Conservation (phyloP, 1,284 basidiomycete genomes). For the Fomitopsis schrenkii region DNA sequence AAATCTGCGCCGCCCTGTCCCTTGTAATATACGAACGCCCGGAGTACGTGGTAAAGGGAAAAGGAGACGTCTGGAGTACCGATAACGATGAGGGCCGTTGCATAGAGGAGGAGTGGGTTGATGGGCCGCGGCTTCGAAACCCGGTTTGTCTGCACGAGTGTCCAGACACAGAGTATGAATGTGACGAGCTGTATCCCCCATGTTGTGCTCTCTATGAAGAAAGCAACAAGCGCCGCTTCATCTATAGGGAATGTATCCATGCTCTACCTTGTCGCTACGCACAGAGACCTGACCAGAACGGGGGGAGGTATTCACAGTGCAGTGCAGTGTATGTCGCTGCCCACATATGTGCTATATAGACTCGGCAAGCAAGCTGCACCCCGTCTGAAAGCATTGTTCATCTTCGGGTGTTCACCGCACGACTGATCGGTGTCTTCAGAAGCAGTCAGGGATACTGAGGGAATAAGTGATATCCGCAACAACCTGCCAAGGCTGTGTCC, state of each 20-base stretch:
- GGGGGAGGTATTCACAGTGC: too few relatives aligned
- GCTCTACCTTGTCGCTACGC: neutral
- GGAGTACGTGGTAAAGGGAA: conserved; percentile 17
- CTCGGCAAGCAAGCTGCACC: too few relatives aligned
- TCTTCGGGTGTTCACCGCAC: too few relatives aligned
- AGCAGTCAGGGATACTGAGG: too few relatives aligned
- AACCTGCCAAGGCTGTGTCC: too few relatives aligned
- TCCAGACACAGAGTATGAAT: neutral
- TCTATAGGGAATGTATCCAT: neutral
- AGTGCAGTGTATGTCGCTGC: too few relatives aligned
- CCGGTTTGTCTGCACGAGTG: neutral
- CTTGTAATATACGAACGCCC: conserved; percentile 19
- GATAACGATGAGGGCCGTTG: neutral
- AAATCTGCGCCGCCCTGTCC: conserved; percentile 15
- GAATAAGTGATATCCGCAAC: too few relatives aligned
- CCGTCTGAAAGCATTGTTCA: too few relatives aligned
- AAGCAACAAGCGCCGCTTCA: neutral
- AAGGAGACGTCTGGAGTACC: conserved; percentile 18
- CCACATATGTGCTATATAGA: too few relatives aligned
- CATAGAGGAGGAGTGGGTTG: neutral
- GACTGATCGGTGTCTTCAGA: too few relatives aligned
- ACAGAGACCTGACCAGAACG: too few relatives aligned
- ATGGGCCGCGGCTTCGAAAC: neutral
- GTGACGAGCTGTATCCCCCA: neutral
- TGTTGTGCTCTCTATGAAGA: neutral